Percentiles rank a stretch among this genome's conserved stretches.
phyloP scores from a whole-genome alignment of 768 basidiomycete species.

The Amanita subjunquillea region DNA sequence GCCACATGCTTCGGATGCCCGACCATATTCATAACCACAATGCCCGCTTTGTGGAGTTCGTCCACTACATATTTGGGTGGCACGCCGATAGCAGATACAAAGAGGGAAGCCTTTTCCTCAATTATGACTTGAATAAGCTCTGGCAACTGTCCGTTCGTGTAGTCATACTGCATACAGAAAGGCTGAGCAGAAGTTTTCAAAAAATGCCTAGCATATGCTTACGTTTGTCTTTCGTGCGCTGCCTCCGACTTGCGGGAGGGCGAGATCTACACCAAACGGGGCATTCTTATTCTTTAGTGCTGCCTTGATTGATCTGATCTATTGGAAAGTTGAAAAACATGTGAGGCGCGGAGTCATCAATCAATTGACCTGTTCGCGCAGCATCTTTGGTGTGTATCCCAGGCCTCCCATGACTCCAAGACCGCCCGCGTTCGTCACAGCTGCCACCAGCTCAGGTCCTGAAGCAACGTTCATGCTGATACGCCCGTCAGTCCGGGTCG shows the following conservation, averaged over 20 bases:
- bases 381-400: slow-evolving; percentile 75
- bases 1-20: slow-evolving; percentile 88
- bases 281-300: slow-evolving; percentile 63
- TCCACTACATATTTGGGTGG: slow-evolving; percentile 78
- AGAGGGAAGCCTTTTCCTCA: slow-evolving; percentile 79
- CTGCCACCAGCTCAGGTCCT: slow-evolving; percentile 79
- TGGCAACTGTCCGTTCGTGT: slow-evolving; percentile 78
- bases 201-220: slow-evolving; percentile 10
- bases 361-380: slow-evolving; percentile 58
- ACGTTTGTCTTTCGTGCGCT: slow-evolving; percentile 88
- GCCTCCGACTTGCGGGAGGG: slow-evolving; percentile 81
- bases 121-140: slow-evolving; percentile 87
- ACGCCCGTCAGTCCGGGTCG: neutral
- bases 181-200: neutral
- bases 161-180: slow-evolving; percentile 50
- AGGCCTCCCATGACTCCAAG: slow-evolving; percentile 88
- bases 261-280: slow-evolving; percentile 87
- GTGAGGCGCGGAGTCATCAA: neutral
- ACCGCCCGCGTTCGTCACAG: slow-evolving; percentile 90
- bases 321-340: neutral
- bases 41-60: slow-evolving; percentile 72
- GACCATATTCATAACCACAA: slow-evolving; percentile 91
- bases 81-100: slow-evolving; percentile 87
- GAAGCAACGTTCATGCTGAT: slow-evolving; percentile 37
- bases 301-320: slow-evolving; percentile 70